Base-by-base conservation (phyloP, 495 filamentous ascomycete species). In the Daldinia grandis region DNA sequence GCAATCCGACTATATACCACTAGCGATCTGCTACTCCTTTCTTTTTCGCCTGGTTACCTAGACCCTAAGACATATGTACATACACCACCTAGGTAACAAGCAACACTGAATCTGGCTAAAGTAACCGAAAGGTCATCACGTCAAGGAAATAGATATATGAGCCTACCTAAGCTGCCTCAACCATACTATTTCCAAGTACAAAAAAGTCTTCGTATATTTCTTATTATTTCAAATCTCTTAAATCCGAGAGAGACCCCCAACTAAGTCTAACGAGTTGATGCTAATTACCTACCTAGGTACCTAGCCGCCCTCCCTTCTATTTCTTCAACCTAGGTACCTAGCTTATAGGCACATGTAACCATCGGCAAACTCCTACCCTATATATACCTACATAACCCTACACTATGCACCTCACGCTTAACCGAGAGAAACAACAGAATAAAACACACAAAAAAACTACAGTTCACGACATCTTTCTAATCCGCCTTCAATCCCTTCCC, bases 401-500 rank as follows among this genome's bases (percentile, higher is more conserved):
- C 19, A 47, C 19, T 10, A 47, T 21, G 21, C 42, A 47, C 42
- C 42, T 47, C 17, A 47, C 42, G 17, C 42, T 47, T 47, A 5
- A 53, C 49, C 49, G 49, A 27, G 24, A 53, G 49, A 53, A 28
- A 24, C 9, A 27, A 28, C 9, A 27, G 15, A 6, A 4, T 21
- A 27, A 28, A 51, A 51, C 9, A 51, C 21, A 15, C 5, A 4
- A 19, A 47, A 24, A 14, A 57, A 17, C 15, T 7, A 37, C 12
- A 19, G 19, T 37, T 24, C 9, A 0, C 15, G 7, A 4, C 9
- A 35, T 14, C 10, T 8, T 50, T 50, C 7, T 58, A 66, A 35
- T 63, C 58, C 27, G 25, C 51, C 59, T 68, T 63, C 5, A 63
- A 40, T 15, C 25, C 24, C 31, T 68, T 55, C 17, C 31, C 33